Evolutionary conservation across 2,329 filamentous ascomycete species (phyloP).

Genomic region (Passalora sequoiae): DNA sequence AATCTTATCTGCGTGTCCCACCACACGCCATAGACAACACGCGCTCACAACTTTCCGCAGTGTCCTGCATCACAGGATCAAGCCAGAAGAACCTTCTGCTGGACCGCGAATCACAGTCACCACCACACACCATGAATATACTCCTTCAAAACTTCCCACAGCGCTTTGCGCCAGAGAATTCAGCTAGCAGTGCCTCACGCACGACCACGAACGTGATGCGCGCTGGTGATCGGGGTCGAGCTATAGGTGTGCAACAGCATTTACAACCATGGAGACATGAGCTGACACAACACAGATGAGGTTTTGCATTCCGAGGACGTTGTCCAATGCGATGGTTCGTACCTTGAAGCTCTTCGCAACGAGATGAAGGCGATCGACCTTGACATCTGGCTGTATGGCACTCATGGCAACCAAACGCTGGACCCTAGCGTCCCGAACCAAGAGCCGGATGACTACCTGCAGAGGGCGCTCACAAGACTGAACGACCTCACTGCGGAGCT

Average conservation of each 20-base stretch:
- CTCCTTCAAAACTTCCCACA: not conserved
- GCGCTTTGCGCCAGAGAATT: not conserved
- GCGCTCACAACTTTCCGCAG: too few relatives aligned
- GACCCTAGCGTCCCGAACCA: not conserved
- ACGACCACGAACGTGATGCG: not conserved
- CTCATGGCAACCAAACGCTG: not conserved
- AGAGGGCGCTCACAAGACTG: not conserved
- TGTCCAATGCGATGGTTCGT: constrained; percentile 1
- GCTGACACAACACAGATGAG: constrained; percentile 1
- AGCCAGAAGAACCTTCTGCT: too few relatives aligned
- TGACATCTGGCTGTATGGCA: not conserved
- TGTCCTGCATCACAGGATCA: too few relatives aligned
- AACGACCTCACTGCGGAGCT: not conserved
- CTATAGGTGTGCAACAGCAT: not conserved
- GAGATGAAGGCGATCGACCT: not conserved
- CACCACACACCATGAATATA: not conserved
- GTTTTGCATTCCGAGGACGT: not conserved
- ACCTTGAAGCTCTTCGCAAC: not conserved
- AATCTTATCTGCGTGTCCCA: too few relatives aligned
- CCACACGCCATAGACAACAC: too few relatives aligned
- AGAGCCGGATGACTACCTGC: not conserved
- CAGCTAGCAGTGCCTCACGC: not conserved
- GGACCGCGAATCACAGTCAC: too few relatives aligned
- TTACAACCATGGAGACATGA: not conserved
- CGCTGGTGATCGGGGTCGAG: not conserved